Evolutionary conservation across 345 rosid genomes (phyloP), one percentile per base, ranked within the genome.

Genomic region (Ceriops decandra): DNA sequence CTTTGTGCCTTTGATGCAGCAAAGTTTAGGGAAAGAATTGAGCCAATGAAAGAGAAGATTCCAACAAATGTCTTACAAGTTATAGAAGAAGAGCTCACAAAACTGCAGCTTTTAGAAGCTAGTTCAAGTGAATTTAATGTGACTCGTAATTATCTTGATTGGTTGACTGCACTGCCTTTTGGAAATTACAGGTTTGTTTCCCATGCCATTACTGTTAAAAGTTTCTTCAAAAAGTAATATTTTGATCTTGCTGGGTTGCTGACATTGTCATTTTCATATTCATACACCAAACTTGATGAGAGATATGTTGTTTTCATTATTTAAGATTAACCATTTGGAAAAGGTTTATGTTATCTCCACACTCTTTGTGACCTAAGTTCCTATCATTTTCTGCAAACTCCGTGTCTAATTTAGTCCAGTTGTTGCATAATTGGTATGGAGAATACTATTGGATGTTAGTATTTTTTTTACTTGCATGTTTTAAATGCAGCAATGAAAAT

Each of bases 111-210:
- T 65, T 83, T 95, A 80, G 99, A 95, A 80, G 96, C 99, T 69
- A 95, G 99, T 81, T 95, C 99, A 30, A 95, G 99, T 83, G 99
- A 95, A 85, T 95, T 95, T 84, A 95, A 92, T 77, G 99, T 95
- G 64, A 95, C 99, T 76, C 96, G 99, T 69, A 95, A 90, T 79
- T 95, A 95, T 83, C 84, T 95, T 77, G 99, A 95, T 85, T 95
- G 99, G 99, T 77, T 92, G 83, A 95, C 99, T 49, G 85, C 82
- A 2, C 76, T 95, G 73, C 99, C 99, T 56, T 95, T 98, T 98
- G 98, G 99, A 75, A 88, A 85, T 78, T 92, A 87, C 86, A 95
- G 99, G 99, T 92, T 63, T 22, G 67, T 49, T 70, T 33, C 36
- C 36, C 36, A 7, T 33, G 36, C 36, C 9, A 7, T 10, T 33